A percentile compares a stretch with the other conserved stretches of the same genome.
Evolutionary conservation across 164 flowering plant genomes (phyloP).

Genomic region (Houttuynia cordata): DNA sequence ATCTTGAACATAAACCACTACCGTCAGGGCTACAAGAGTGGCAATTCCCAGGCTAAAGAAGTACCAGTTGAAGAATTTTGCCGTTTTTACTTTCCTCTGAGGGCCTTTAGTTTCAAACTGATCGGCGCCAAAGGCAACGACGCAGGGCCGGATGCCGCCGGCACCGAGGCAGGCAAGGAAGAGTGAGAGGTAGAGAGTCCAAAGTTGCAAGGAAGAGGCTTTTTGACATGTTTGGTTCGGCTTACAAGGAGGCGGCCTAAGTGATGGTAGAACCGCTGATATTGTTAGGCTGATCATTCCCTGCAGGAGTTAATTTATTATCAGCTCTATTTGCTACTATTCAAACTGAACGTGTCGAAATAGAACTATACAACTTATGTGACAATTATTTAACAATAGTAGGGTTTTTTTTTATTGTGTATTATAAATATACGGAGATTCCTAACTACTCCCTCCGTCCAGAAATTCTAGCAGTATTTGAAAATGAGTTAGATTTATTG

Average conservation of each 20-base stretch:
- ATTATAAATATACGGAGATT: no score
- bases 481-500: no score
- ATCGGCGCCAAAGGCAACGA: constrained; percentile 58
- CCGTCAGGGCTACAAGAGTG: constrained; percentile 37
- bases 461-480: no score
- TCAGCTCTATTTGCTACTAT: no score
- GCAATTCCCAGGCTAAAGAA: constrained; percentile 57
- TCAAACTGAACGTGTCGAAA: no score
- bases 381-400: no score
- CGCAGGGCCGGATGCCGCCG: constrained; percentile 59
- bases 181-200: constrained; percentile 45
- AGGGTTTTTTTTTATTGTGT: no score
- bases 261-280: constrained; percentile 37
- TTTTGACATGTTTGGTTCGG: constrained; percentile 40
- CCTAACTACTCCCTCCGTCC: no score
- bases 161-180: constrained; percentile 46
- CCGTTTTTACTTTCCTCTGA: constrained; percentile 15
- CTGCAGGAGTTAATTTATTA: constrained; percentile 15
- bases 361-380: no score
- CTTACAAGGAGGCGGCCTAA: constrained; percentile 51
- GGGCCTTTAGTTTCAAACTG: constrained; percentile 48
- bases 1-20: constrained; percentile 66
- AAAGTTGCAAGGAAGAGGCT: constrained; percentile 42
- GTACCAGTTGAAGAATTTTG: constrained; percentile 65
- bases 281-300: constrained; percentile 44